A percentile compares a stretch with the other conserved stretches of the same genome.
Evolutionary conservation across 2,329 filamentous ascomycete genomes (phyloP).

Genomic region (Diaporthe batatas): DNA sequence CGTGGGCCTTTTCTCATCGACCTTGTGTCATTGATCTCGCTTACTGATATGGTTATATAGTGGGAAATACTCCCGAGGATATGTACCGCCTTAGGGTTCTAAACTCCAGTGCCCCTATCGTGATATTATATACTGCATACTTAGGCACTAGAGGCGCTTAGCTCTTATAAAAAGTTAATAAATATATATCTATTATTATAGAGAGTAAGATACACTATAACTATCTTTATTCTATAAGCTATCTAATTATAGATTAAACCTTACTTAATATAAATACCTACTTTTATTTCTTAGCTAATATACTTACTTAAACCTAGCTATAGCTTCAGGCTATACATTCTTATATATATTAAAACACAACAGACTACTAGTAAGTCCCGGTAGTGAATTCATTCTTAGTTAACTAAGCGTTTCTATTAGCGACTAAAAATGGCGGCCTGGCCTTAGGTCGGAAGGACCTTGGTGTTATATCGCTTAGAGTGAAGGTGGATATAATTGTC

Average conservation of each 20-base stretch:
- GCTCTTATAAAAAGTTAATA: slow-evolving; percentile 62
- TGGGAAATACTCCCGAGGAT: background rate
- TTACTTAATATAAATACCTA: slow-evolving; percentile 68
- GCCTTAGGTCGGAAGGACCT: slow-evolving; percentile 65
- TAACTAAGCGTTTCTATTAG: slow-evolving; percentile 67
- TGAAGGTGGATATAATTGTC: slow-evolving; percentile 67
- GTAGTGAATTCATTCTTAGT: slow-evolving; percentile 64
- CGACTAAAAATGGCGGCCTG: slow-evolving; percentile 65
- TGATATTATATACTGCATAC: slow-evolving; percentile 66
- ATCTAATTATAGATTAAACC: slow-evolving; percentile 63
- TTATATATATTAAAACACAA: slow-evolving; percentile 53
- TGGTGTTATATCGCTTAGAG: slow-evolving; percentile 61
- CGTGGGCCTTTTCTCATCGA: background rate
- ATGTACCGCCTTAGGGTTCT: slow-evolving; percentile 49
- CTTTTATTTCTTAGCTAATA: slow-evolving; percentile 64
- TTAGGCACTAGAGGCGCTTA: slow-evolving; percentile 55
- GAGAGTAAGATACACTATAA: slow-evolving; percentile 71
- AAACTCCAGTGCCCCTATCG: slow-evolving; percentile 60
- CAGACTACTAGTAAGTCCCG: slow-evolving; percentile 53
- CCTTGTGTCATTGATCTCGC: background rate
- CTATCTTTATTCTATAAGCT: slow-evolving; percentile 60
- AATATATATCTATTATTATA: slow-evolving; percentile 68
- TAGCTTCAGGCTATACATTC: slow-evolving; percentile 64
- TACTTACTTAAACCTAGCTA: slow-evolving; percentile 65
- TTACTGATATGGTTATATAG: background rate